Evolutionary conservation across 2,329 filamentous ascomycete genomes (phyloP), one percentile per base, ranked within the genome.

Genomic region (Biscogniauxia mediterranea): DNA sequence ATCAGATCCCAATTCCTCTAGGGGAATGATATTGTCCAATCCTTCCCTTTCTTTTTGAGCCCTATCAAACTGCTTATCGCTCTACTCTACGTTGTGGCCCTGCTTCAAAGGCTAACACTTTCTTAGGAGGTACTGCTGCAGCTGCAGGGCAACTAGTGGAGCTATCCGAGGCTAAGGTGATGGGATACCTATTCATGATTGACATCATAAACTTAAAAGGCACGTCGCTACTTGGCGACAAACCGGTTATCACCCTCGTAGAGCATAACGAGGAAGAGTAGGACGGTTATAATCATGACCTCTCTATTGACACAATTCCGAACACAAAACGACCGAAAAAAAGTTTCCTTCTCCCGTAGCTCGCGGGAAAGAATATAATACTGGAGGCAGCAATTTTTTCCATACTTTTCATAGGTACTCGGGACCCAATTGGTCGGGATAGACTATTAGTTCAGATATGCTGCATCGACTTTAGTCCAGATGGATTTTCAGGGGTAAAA

Each of bases 121-220:
- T 67, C 50, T 61, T 66, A 97, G 94, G 94, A 78, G 95, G 95
- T 70, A 97, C 93, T 67, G 95, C 95, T 60, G 86, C 87, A 66
- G 95, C 94, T 63, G 94, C 93, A 20, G 93, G 91, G 66, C 85
- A 91, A 64, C 89, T 99, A 62, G 91, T 98, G 70, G 84, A 88
- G 76, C 88, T 96, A 78, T 86, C 96, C 67, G 92, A 93, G 68
- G 95, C 93, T 67, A 83, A 86, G n/a, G 82, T 98, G 54, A 79
- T 97, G 61, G 94, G 92, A 70, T 98, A 91, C 79, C 81, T 97
- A 65, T 99, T 99, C 82, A 91, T 99, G 72, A 90, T 98, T 75
- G 94, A 98, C 78, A 89, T 99, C 66, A 89, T 93, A 70, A 94
- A 95, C 79, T 87, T 99, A 69, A 92, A 96, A 75, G 95, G 95